Evolutionary conservation across 2,329 filamentous ascomycete genomes (phyloP), one percentile per base, ranked within the genome.

Genomic region (Alternaria novae-zelandiae): DNA sequence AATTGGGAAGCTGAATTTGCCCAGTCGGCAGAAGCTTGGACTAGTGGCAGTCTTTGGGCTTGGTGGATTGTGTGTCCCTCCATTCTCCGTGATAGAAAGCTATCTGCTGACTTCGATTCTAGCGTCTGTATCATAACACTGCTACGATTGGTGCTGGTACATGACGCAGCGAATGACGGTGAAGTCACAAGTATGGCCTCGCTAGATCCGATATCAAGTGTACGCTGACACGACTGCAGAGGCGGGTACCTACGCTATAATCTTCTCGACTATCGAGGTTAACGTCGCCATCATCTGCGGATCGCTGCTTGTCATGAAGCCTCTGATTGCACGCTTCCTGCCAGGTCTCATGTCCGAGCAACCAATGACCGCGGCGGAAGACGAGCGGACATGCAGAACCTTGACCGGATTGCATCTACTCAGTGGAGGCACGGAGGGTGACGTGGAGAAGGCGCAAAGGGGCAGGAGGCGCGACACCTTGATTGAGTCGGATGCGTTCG

Each of bases 201-300:
- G 32, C 21, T 25, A 28, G n/a, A 15, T 12, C 25, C 44, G 12
- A 21, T 20, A 23, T 20, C 13, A 17, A 12, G 3, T n/a, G 6
- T 23, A 49, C 23, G n/a, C 46, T 66, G n/a, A 36, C 59, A 13
- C n/a, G 5, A 17, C 12, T 20, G 30, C 47, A 75, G 76, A 73
- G 32, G 78, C 80, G 2, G 80, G 81, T n/a, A 77, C 79, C 10
- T 78, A 79, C 65, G 76, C 80, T 7, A 66, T 82, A 6, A 75
- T 80, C 11, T 83, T 81, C 76, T 81, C 79, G 3, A 75, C 75
- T 2, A 71, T 80, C 44, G 82, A 84, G 70, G 74, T 80, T 53
- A 83, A 83, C 54, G 74, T 82, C 2, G 80, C 81, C 23, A 82
- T 84, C 65, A 78, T 81, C 5, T 84, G 81, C 67, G 81, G 82